Base-by-base conservation (phyloP, 2,329 filamentous ascomycete genomes). In the Saccharata proteae region DNA sequence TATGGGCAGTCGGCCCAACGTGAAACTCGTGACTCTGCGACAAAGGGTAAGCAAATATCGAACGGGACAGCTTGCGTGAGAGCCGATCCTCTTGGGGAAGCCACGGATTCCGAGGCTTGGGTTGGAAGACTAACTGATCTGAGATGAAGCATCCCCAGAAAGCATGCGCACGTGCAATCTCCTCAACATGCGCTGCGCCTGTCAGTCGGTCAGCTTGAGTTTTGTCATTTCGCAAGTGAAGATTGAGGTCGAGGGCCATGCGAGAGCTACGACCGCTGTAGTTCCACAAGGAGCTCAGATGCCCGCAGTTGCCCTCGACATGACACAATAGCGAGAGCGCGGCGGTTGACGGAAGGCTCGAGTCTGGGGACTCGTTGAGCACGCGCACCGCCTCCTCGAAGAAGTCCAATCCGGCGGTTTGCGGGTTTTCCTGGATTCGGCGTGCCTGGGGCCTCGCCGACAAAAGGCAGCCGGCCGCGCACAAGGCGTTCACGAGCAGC, bases 91-190 rank as follows among this genome's bases (percentile, higher is more conserved):
- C n/a, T n/a, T n/a, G n/a, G n/a, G n/a, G n/a, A n/a, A n/a, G n/a
- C n/a, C n/a, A n/a, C n/a, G n/a, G n/a, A n/a, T n/a, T n/a, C n/a
- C n/a, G n/a, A n/a, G n/a, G n/a, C n/a, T n/a, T n/a, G n/a, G n/a
- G n/a, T n/a, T 12, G 10, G 11, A 9, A 6, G 10, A 34, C 39
- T 30, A 36, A 43, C 40, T 43, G 40, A 23, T 43, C 40, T 10
- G 39, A 20, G 26, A 39, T 34, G 21, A 43, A 43, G 20, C 37
- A 32, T 11, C 40, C 40, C 40, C 40, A 43, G 21, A 43, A 43
- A n/a, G 37, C 33, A 32, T 41, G 40, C 3, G 23, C 14, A 12
- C 38, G 21, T 6, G 38, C 35, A 5, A 18, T 31, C 18, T 31
- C 32, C 17, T 35, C 34, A 12, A 16, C 26, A 7, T 12, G 17